A percentile compares a stretch with the other conserved stretches of the same genome.
These are phyloP conservation scores for Gleditsia sinensis DNA, from an alignment of 306 rosid genomes.

Conservation along the genomic window DNA sequence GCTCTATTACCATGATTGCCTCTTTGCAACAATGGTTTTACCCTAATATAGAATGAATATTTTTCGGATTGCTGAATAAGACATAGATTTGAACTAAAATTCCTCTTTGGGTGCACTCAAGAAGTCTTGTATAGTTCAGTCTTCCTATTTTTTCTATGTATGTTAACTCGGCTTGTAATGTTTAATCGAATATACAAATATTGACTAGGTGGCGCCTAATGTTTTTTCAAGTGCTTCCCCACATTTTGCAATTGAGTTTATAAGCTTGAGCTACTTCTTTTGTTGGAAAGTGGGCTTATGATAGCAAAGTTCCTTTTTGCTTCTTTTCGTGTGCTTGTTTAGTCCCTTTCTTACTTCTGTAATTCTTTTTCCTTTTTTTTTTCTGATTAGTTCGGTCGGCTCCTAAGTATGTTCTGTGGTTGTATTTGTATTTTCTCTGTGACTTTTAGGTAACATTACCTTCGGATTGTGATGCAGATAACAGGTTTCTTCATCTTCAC, in stretches of 20 bases:
- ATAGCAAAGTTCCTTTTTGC: not conserved
- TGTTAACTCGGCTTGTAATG: too few relatives aligned
- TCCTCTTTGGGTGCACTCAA: not conserved
- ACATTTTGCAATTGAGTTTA: not conserved
- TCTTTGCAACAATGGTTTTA: too few relatives aligned
- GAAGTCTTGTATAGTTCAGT: not conserved
- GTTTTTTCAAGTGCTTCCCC: too few relatives aligned
- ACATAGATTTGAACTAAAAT: not conserved
- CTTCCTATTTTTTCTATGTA: too few relatives aligned
- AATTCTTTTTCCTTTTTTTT: not conserved
- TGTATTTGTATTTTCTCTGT: not conserved
- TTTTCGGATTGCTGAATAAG: not conserved
- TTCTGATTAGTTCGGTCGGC: not conserved
- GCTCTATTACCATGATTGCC: too few relatives aligned
- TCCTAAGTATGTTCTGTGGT: not conserved
- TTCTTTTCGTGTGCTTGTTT: not conserved
- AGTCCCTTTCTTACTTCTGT: not conserved
- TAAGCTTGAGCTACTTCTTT: not conserved
- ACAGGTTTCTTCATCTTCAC: conserved; percentile 86
- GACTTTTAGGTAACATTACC: conserved; percentile 12
- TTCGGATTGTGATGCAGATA: conserved; percentile 72
- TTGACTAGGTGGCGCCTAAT: too few relatives aligned
- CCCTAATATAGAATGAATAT: not conserved
- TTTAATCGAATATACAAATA: too few relatives aligned
- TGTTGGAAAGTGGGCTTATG: not conserved